Percentiles rank a stretch among this genome's conserved stretches.
phyloP scores from a whole-genome alignment of 805 yeast genomes.

The Starmerella roubikii region DNA sequence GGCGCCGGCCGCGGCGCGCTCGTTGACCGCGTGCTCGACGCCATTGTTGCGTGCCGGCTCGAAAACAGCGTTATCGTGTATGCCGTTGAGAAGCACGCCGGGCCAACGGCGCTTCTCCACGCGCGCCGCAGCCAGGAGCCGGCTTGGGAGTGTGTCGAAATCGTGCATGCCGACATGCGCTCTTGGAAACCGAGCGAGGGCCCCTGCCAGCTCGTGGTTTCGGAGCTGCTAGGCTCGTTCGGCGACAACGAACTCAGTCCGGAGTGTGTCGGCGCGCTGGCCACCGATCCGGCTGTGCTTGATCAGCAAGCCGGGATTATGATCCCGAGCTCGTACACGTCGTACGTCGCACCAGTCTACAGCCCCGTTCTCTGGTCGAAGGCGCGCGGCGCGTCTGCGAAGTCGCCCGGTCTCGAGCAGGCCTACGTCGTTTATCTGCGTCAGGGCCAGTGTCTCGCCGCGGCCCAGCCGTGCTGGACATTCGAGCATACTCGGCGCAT shows the following conservation, averaged over 20 bases:
- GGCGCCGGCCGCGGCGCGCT: slow-evolving; percentile 89
- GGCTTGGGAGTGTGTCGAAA: slow-evolving; percentile 41
- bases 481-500: slow-evolving; percentile 32
- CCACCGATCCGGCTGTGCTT: slow-evolving; percentile 26
- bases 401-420: slow-evolving; percentile 17
- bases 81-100: slow-evolving; percentile 62
- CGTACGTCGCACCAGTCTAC: slow-evolving; percentile 53
- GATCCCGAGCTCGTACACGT: slow-evolving; percentile 48
- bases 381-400: slow-evolving; percentile 4
- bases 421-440: slow-evolving; percentile 36
- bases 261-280: slow-evolving; percentile 44
- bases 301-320: slow-evolving; percentile 36
- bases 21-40: slow-evolving; percentile 39
- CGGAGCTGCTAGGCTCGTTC: slow-evolving; percentile 79
- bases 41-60: slow-evolving; percentile 24
- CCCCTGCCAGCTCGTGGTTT: slow-evolving; percentile 48
- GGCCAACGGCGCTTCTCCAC: slow-evolving; percentile 39
- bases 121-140: slow-evolving; percentile 32
- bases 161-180: slow-evolving; percentile 50
- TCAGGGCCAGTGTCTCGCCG: slow-evolving; percentile 33
- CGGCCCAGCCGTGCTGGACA: slow-evolving; percentile 43
- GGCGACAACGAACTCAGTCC: slow-evolving; percentile 89
- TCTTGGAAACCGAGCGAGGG: slow-evolving; percentile 31
- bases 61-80: slow-evolving; percentile 26
- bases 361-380: slow-evolving; percentile 37